A percentile compares a stretch with the other conserved stretches of the same genome.
Conservation (phyloP, 2,329 filamentous ascomycete genomes). For the Hysterium pulicare region DNA sequence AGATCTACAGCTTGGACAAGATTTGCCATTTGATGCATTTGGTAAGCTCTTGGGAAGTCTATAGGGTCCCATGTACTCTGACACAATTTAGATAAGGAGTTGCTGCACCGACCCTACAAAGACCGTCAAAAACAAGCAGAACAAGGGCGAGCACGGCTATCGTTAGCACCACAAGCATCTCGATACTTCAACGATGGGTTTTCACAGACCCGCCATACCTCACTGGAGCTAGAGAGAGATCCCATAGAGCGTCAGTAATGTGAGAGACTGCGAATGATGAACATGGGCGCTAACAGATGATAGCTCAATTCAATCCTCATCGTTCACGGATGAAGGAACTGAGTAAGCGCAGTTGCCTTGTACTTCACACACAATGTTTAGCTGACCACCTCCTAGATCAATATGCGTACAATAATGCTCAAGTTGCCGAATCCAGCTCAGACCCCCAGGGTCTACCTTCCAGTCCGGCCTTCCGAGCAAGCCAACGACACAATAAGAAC, state of each 20-base stretch:
- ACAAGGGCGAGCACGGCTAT: conserved; percentile 35
- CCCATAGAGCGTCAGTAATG: conserved; percentile 3
- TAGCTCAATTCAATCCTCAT: conserved; percentile 7
- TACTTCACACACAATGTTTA: background rate
- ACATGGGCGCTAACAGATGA: background rate
- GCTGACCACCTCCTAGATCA: no score
- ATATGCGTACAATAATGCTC: conserved; percentile 26
- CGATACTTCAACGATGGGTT: conserved; percentile 6
- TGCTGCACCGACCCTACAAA: conserved; percentile 30
- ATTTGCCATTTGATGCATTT: conserved; percentile 45
- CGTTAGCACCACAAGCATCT: conserved; percentile 26
- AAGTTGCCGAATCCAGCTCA: conserved; percentile 26
- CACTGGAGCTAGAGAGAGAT: background rate
- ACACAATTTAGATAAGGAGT: conserved; percentile 27
- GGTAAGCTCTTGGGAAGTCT: conserved; percentile 37
- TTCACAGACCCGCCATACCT: conserved; percentile 7
- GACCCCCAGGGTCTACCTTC: conserved; percentile 31
- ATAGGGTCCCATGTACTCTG: background rate
- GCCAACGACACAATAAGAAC: conserved; percentile 23
- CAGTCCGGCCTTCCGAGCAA: conserved; percentile 40
- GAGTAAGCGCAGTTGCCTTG: conserved; percentile 3
- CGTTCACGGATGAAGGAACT: conserved; percentile 3
- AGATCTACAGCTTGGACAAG: conserved; percentile 11
- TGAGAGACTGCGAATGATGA: no score
- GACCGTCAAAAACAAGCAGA: conserved; percentile 34